Evolutionary conservation across 2,329 filamentous ascomycete species (phyloP), one percentile per base, ranked within the genome.

Genomic region (Kalmusia sp.): DNA sequence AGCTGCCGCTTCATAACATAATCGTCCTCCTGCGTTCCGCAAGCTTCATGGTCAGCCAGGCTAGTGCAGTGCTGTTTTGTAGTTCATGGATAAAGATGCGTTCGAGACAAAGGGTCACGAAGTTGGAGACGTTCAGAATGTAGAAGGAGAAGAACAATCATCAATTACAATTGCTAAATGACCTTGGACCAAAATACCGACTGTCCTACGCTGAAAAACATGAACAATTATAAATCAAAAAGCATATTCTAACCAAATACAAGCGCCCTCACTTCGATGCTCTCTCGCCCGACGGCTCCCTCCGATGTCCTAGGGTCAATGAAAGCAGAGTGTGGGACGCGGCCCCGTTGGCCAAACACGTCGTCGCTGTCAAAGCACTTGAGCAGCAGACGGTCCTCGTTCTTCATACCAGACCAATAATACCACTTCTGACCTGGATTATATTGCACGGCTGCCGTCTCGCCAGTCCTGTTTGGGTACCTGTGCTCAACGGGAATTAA

Each of bases 241-340:
- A 15, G 1, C 14, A 15, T n/a, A 25, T 9, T 17, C 49, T 52
- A 72, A 9, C 89, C 90, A 80, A 96, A 96, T 0, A 96, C 89
- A 72, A 96, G 79, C 30, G 90, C 87, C 63, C 93, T 83, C 14
- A 96, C 90, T 75, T 97, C 93, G 70, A 97, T 96, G 70, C 92
- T 96, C 79, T 96, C 90, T 60, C 92, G 82, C 0, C 84, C 84
- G 58, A 87, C 85, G 4, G 89, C 91, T 39, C 87, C 89, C 15
- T 81, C 76, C 2, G 86, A 84, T 1, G 89, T 91, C 54, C 87
- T 79, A 2, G 90, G 88, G 70, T 96, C 89, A 33, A 82, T 79
- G 74, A 96, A 97, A 0, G 74, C 73, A 12, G 74, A 51, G 84
- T 86, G 31, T 64, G 79, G 80, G 55, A 81, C 80, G 27, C 78